phyloP scores from a whole-genome alignment of 305 asterid genomes.

The Rubia tinctorum region DNA sequence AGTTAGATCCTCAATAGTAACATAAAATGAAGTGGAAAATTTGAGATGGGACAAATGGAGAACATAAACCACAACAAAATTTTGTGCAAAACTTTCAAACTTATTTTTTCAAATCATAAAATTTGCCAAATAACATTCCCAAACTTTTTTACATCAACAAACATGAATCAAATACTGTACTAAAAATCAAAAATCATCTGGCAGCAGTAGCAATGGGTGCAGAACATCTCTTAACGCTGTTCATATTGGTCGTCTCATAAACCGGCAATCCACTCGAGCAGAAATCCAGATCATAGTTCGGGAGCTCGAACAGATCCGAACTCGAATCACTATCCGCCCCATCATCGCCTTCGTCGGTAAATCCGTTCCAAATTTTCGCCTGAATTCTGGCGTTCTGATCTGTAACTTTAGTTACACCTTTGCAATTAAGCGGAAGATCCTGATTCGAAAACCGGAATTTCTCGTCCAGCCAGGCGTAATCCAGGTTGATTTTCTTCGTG shows the following conservation, averaged over 20 bases:
- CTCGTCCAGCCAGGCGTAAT: slow-evolving; percentile 30
- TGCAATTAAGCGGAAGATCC: slow-evolving; percentile 5
- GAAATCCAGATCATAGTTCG: slow-evolving; percentile 60
- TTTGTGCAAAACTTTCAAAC: slow-evolving; percentile 14
- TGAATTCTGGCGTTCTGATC: slow-evolving; percentile 6
- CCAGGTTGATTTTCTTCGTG: slow-evolving; percentile 23
- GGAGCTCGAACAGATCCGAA: slow-evolving; percentile 84
- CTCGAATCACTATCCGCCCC: slow-evolving; percentile 84
- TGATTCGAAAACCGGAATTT: slow-evolving; percentile 20
- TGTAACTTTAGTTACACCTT: not conserved
- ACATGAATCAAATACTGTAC: not conserved
- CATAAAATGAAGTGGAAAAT: too few species aligned
- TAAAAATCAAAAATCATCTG: slow-evolving; percentile 10
- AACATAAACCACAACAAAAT: slow-evolving; percentile 29
- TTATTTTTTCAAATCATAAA: not conserved
- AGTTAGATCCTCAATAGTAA: too few species aligned
- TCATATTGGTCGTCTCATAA: slow-evolving; percentile 67
- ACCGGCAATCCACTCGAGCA: slow-evolving; percentile 72
- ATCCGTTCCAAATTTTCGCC: slow-evolving; percentile 14
- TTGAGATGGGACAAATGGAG: too few species aligned
- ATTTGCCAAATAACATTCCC: not conserved
- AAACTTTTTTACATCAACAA: slow-evolving; percentile 6
- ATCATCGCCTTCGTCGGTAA: slow-evolving; percentile 21
- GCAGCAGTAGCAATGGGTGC: slow-evolving; percentile 35
- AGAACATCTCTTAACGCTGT: slow-evolving; percentile 46